Base-by-base conservation (phyloP, 495 filamentous ascomycete genomes). In the Antarctomyces pellizariae region DNA sequence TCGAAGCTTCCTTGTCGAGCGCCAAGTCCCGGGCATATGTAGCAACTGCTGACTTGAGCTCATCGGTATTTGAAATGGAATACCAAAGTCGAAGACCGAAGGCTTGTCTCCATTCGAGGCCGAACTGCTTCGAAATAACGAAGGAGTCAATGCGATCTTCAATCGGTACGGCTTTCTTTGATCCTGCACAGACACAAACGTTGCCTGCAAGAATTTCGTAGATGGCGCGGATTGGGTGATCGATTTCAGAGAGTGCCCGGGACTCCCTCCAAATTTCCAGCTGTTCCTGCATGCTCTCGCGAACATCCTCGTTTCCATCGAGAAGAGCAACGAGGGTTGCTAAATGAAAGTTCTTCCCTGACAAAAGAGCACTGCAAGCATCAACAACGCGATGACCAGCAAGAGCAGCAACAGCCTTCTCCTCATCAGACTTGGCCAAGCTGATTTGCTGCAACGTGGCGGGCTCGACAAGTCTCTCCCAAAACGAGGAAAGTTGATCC, bases 41-140 rank as follows among this genome's bases (percentile, higher is more conserved):
- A 15, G 57, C 47, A 11, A 91, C 65, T 6, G 80, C 82, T 25
- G 52, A 56, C 28, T 71, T 64, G 18, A 90, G 54, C 20, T 64
- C 56, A 18, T 77, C 67, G 24, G 70, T 58, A 15, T 67, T 54
- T 6, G 58, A 53, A 22, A 67, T 76, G 20, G 62, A 66, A 45
- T 91, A 93, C 69, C 75, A 91, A 5, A 95, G 58, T 25, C 82
- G 67, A 12, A 97, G 58, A 8, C 77, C 89, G 44, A 97, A 91
- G 1, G 79, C 71, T 36, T 86, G 79, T 46, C 73, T 64, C 86
- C 86, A 97, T 44, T 89, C 72, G 17, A 97, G 54, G 5, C 68
- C 63, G 41, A 93, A 97, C 9, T 67, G 64, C 34, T 74, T 60
- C 3, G 76, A 70, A 29, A 93, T 71, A 19, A 64, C 56, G 36